Base-by-base conservation (phyloP, 129 eudicot species). In the Escallonia herrerae region DNA sequence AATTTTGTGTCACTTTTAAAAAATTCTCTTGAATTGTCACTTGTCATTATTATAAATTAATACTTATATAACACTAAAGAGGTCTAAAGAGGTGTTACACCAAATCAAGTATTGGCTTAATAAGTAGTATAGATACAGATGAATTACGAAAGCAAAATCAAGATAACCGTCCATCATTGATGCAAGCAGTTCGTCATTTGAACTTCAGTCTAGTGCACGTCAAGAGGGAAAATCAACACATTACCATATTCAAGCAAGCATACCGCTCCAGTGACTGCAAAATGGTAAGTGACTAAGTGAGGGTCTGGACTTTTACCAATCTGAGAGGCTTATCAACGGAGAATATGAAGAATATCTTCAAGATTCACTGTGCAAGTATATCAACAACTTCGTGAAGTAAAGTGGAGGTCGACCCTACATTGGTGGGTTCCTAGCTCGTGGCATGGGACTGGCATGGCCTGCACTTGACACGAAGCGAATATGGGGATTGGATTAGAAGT, bases 311-410 rank as follows among this genome's bases (percentile, higher is more conserved):
- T 67, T 48, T 6, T 42, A 52, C 15, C 64, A 77, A 68, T 39
- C 53, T 33, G 63, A 45, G 40, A 22, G 0, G 33, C 45, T 41
- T 41, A 5, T 13, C 43, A 53, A 53, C 6, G 49, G 67, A 6
- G 67, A 63, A 56, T 72, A 73, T 73, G 60, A 78, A 48, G 75
- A 68, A 53, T 78, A 78, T 74, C 62, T 78, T 46, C 82, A 63
- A 48, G 75, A 75, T 43, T 78, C 82, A 58, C 74, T 78, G 67
- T 56, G 69, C 40, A 78, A 68, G 51, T 70, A 73, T 68, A 68
- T 78, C 45, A 75, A 73, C 40, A 63, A 70, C 75, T 68, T 78
- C 33, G 33, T 22, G 33, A 22, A 22, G 33, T 22, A n/a, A n/a
- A n/a, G 33, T 22, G 33, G 33, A 22, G 33, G 33, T 22, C 0